A percentile compares a stretch with the other conserved stretches of the same genome.
phyloP scores from a whole-genome alignment of 768 basidiomycete species.

The Termitomyces sp. region DNA sequence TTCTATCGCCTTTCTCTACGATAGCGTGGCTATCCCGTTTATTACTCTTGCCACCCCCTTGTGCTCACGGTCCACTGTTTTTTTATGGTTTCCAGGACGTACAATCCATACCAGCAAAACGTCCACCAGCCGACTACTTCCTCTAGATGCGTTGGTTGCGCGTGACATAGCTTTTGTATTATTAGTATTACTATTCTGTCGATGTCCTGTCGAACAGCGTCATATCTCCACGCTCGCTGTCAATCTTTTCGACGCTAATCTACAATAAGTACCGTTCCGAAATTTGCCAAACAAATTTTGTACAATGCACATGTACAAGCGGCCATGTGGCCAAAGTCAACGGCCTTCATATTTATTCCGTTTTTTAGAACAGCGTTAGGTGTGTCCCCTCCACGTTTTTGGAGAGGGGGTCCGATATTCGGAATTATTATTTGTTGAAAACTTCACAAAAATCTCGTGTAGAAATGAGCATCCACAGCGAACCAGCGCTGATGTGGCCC shows the following conservation, averaged over 20 bases:
- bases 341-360: neutral
- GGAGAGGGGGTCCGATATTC: neutral
- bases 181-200: slow-evolving; percentile 1
- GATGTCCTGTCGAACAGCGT: neutral
- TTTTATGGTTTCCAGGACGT: slow-evolving; percentile 53
- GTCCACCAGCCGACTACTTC: slow-evolving; percentile 87
- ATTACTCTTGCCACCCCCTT: neutral
- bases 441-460: neutral
- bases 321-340: neutral
- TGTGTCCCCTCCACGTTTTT: neutral
- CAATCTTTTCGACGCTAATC: neutral
- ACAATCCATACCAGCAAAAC: slow-evolving; percentile 76
- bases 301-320: neutral
- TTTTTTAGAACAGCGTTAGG: neutral
- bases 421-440: neutral
- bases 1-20: neutral
- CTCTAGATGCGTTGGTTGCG: slow-evolving; percentile 36
- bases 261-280: neutral
- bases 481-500: too few relatives aligned
- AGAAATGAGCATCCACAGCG: too few relatives aligned
- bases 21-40: slow-evolving; percentile 7
- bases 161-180: slow-evolving; percentile 2
- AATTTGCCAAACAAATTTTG: neutral
- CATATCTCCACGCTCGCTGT: slow-evolving; percentile 2
- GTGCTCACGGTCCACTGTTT: neutral